A percentile compares a stretch with the other conserved stretches of the same genome.
Conservation (phyloP, 331 rosid species). For the Quercus phellos region DNA sequence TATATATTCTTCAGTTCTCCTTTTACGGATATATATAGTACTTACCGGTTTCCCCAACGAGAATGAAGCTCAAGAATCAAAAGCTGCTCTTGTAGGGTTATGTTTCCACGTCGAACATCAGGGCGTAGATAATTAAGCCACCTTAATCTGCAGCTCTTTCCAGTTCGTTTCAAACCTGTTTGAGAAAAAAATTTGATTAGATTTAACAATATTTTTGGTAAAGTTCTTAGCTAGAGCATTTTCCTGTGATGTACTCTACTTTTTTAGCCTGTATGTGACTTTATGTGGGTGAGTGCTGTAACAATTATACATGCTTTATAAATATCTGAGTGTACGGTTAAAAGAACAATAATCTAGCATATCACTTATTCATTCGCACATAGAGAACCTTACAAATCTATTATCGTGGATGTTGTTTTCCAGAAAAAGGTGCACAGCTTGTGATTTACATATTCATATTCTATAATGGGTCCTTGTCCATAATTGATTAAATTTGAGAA, state of each 20-base stretch:
- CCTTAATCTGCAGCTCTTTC: constrained; percentile 82
- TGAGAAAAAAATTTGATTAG: background rate
- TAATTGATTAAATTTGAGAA: constrained; percentile 30
- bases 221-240: constrained; percentile 16
- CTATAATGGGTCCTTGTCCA: background rate
- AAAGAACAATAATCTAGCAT: constrained; percentile 12
- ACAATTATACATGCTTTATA: background rate
- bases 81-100: constrained; percentile 80
- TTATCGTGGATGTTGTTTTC: constrained; percentile 15
- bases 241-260: background rate
- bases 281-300: background rate
- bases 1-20: no score
- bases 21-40: background rate
- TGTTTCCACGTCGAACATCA: constrained; percentile 83
- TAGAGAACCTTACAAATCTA: constrained; percentile 11
- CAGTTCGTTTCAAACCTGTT: constrained; percentile 72
- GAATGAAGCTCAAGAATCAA: constrained; percentile 81
- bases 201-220: constrained; percentile 13
- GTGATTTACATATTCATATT: constrained; percentile 25
- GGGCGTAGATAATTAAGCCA: constrained; percentile 93
- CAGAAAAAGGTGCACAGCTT: constrained; percentile 33
- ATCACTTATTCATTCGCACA: constrained; percentile 12
- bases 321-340: background rate
- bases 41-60: constrained; percentile 82
- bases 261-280: background rate